Base-by-base conservation (phyloP, 2,329 filamentous ascomycete genomes). In the Piedraia hortae region DNA sequence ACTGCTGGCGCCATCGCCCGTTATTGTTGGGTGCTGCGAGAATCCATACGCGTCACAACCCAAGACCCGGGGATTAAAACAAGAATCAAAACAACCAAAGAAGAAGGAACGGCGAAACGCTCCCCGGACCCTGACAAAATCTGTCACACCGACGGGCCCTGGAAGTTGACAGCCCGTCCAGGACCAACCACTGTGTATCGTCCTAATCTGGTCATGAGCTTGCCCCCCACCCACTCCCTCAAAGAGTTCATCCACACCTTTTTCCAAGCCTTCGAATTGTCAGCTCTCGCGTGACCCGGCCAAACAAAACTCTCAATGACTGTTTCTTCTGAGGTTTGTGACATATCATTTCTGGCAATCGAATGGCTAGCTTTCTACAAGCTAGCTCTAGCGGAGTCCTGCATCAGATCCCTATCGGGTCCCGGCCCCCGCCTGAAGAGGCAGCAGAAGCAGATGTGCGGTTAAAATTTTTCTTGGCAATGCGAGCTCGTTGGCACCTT, bases 371-470 rank as follows among this genome's bases (percentile, higher is more conserved):
- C 26, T 27, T 31, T 31, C 33, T 32, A 31, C 24, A 28, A 28
- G 26, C 29, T 24, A 20, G 14, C 28, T 35, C 32, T 29, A 25
- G 28, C 29, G 22, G 28, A 25, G 22, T 31, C 33, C 32, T 38
- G 35, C 35, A 33, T 30, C 21, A 24, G 23, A 23, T 18, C 24
- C 28, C 28, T 31, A 31, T 29, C 36, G 37, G 35, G 24, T 28
- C 16, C 23, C 36, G 37, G 36, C 26, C 37, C 37, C 30, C 37
- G 35, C 35, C 27, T 30, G 30, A 30, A 31, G 28, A 27, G 28
- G 26, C 35, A 38, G 36, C 36, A 34, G 36, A 37, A 20, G 12
- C 14, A 13, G 28, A 18, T 34, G 32, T 35, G 37, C 36, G 37
- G 36, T 21, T 28, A 19, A 20, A 27, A 12, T 21, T 22, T 20